Percentiles rank a stretch among this genome's conserved stretches.
phyloP scores from a whole-genome alignment of 2,329 filamentous ascomycete genomes.

The Alternaria sp. region DNA sequence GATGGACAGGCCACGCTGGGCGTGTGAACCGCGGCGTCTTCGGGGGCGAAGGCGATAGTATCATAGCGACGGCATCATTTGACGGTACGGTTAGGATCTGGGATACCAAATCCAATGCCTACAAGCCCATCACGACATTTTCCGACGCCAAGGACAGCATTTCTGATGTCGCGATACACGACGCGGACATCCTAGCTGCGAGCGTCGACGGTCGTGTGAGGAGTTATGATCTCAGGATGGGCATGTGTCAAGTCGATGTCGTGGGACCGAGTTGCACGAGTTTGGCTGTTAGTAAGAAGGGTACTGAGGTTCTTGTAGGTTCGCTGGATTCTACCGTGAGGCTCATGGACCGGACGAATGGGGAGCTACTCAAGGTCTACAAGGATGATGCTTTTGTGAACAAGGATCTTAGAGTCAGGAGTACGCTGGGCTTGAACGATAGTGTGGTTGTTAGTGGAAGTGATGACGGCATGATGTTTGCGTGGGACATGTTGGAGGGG shows the following conservation, averaged over 20 bases:
- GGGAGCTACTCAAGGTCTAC: constrained; percentile 77
- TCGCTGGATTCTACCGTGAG: constrained; percentile 78
- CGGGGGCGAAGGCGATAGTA: constrained; percentile 75
- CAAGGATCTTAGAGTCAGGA: constrained; percentile 75
- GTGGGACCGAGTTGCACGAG: constrained; percentile 73
- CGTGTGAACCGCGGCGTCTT: constrained; percentile 82
- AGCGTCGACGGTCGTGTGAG: constrained; percentile 87
- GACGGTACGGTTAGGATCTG: constrained; percentile 80
- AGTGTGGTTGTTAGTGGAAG: constrained; percentile 82
- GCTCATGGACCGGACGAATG: constrained; percentile 80
- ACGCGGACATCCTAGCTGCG: constrained; percentile 69
- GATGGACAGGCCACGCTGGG: constrained; percentile 76
- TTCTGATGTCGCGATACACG: constrained; percentile 54
- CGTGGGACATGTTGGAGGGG: constrained; percentile 85
- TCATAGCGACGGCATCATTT: constrained; percentile 76
- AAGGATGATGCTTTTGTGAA: constrained; percentile 67
- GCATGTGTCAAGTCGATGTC: constrained; percentile 61
- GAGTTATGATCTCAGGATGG: constrained; percentile 83
- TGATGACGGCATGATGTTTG: constrained; percentile 76
- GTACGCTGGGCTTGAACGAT: constrained; percentile 77
- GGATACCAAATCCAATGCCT: constrained; percentile 47
- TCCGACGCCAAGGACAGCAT: constrained; percentile 77
- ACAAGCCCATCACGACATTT: constrained; percentile 75
- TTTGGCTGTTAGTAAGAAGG: constrained; percentile 74
- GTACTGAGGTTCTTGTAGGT: constrained; percentile 76